These are phyloP conservation scores for Hypoxylon sp. DNA, from an alignment of 2,329 filamentous ascomycete genomes.

Conservation along the genomic window DNA sequence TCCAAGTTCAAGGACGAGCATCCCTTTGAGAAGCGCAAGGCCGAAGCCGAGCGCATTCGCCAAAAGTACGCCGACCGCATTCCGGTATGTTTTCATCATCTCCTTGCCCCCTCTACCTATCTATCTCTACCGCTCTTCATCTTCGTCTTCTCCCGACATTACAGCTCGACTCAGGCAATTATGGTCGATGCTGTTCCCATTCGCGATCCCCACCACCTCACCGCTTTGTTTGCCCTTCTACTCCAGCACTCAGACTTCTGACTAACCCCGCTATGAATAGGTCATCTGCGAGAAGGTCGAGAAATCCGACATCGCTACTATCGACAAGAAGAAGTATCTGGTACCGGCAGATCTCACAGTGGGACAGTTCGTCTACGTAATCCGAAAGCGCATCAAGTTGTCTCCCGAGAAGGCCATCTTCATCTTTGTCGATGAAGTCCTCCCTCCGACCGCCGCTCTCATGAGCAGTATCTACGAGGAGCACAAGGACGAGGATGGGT, in stretches of 20 bases:
- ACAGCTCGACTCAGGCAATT: background rate
- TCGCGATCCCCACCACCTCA: conserved; percentile 7
- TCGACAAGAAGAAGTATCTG: conserved; percentile 99
- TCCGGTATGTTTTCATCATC: conserved; percentile 77
- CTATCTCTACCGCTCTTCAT: conserved; percentile 30
- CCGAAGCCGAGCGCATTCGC: conserved; percentile 98
- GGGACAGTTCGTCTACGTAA: conserved; percentile 99
- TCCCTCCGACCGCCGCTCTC: conserved; percentile 94
- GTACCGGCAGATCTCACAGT: conserved; percentile 98
- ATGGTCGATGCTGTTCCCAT: background rate
- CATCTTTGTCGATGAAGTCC: conserved; percentile 99
- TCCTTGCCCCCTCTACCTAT: background rate
- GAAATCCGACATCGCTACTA: conserved; percentile 98
- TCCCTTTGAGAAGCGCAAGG: conserved; percentile 99
- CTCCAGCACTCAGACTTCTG: conserved; percentile 32
- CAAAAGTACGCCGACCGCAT: conserved; percentile 99
- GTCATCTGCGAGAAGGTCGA: conserved; percentile 99
- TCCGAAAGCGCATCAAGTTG: conserved; percentile 99
- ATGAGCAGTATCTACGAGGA: conserved; percentile 99
- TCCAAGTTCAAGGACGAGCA: conserved; percentile 99
- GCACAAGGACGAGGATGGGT: conserved; percentile 88
- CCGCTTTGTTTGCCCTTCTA: conserved; percentile 19
- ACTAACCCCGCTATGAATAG: conserved; percentile 60
- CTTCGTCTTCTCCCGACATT: background rate
- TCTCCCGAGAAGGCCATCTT: conserved; percentile 99